Base-by-base conservation (phyloP, 345 rosid genomes). In the Salix udensis region DNA sequence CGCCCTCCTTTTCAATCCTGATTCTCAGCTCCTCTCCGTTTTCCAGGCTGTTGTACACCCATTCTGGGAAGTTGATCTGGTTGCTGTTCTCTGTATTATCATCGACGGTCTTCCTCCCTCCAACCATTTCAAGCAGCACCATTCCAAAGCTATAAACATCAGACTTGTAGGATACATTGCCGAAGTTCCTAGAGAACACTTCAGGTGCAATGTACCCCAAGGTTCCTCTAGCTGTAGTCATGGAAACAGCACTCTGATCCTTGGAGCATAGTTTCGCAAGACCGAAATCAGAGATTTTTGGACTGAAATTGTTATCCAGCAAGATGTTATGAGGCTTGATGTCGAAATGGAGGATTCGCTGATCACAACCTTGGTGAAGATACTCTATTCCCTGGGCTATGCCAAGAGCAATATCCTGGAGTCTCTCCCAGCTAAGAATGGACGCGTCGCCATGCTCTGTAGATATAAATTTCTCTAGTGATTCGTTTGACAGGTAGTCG, bases 201-300 rank as follows among this genome's bases (percentile, higher is more conserved):
- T 80, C 80, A 16, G 79, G 83, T 4, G 83, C 82, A 26, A 75
- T 75, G 52, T 75, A 79, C 19, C 79, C 82, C 65, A 75, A 62
- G 34, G 82, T 79, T 28, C 79, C 78, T 42, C 78, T 16, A 50
- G 78, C 82, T 50, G 82, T 64, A 0, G 82, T 75, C 82, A 75
- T 79, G 9, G 82, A 79, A 18, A 79, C 65, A 2, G 79, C 82
- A 70, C 78, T 79, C 66, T 79, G 78, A 64, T 79, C 82, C 75
- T 74, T 74, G 58, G 82, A 48, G 37, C 82, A 79, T 28, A 79
- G 50, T 37, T 79, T 79, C 13, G 82, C 82, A 3, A 75, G 66
- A 19, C 82, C 72, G 14, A 79, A 79, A 70, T 79, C 82, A 10
- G 76, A 44, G 6, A 79, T 64, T 24, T 74, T 79, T 0, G 78